These are phyloP conservation scores for Warburgia ugandensis DNA, from an alignment of 164 flowering plant species.

Conservation along the genomic window DNA sequence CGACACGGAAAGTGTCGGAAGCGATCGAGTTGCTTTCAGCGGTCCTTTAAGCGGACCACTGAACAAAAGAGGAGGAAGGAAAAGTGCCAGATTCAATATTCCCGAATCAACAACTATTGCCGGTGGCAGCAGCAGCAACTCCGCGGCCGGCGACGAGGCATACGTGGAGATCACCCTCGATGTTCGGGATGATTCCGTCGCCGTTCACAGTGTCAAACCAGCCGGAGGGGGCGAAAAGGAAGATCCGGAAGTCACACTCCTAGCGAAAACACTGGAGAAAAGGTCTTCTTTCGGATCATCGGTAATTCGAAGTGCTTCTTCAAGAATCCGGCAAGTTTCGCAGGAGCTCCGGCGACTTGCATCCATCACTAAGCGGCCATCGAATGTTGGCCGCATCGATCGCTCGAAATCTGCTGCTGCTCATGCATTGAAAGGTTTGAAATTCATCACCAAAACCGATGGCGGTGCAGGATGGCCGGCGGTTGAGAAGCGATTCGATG, in stretches of 20 bases:
- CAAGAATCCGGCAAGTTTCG: constrained; percentile 42
- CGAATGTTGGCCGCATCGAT: constrained; percentile 33
- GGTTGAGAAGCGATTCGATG: constrained; percentile 40
- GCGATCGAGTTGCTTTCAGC: constrained; percentile 33
- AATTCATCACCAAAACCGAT: constrained; percentile 69
- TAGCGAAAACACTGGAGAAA: constrained; percentile 44
- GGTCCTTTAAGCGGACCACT: constrained; percentile 42
- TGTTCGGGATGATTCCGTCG: constrained; percentile 50
- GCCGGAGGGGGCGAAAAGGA: constrained; percentile 29
- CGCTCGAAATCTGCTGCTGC: constrained; percentile 69
- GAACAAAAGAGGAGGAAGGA: constrained; percentile 30
- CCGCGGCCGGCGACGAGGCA: constrained; percentile 16
- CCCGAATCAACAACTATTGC: constrained; percentile 19
- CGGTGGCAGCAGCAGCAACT: constrained; percentile 1
- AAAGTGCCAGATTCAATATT: constrained; percentile 49
- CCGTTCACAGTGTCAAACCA: constrained; percentile 55
- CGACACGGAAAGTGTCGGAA: constrained; percentile 49
- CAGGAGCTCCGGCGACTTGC: constrained; percentile 55
- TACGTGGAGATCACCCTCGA: constrained; percentile 64
- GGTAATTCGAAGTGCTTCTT: constrained; percentile 34
- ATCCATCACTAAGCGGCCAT: constrained; percentile 20
- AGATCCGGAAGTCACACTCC: constrained; percentile 40
- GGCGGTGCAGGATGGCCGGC: constrained; percentile 58
- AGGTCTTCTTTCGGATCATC: constrained; percentile 33
- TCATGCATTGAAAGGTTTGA: constrained; percentile 80